Conservation (phyloP, 2,329 filamentous ascomycete species). For the Emmonsia crescens region DNA sequence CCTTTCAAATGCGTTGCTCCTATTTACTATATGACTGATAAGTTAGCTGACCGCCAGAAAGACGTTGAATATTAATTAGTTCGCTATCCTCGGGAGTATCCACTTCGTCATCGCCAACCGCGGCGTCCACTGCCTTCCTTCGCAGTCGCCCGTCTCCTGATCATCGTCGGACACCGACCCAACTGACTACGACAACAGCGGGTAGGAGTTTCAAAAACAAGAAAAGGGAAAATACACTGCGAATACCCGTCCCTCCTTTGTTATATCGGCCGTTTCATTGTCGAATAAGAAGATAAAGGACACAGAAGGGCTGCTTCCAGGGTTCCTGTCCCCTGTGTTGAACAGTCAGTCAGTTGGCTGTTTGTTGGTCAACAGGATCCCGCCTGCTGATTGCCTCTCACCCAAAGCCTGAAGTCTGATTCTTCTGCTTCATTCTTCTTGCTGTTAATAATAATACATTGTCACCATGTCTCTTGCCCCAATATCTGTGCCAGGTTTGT, state of each 20-base stretch:
- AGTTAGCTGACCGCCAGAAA: neutral
- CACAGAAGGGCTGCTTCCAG: neutral
- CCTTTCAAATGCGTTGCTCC: neutral
- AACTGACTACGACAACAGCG: neutral
- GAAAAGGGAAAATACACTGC: neutral
- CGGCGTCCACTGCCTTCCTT: neutral
- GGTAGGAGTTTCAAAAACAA: neutral
- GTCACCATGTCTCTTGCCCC: constrained; percentile 17
- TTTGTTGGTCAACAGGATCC: neutral
- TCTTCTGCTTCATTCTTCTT: neutral
- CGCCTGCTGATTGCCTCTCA: neutral
- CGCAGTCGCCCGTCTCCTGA: neutral
- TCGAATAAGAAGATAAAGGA: neutral
- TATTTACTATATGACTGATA: neutral
- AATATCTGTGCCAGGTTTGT: constrained; percentile 19
- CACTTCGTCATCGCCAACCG: neutral
- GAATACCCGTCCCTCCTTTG: neutral
- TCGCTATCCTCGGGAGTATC: neutral
- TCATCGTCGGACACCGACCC: neutral
- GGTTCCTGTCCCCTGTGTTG: neutral
- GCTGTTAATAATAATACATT: neutral
- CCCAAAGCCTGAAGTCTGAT: neutral
- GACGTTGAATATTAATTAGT: neutral
- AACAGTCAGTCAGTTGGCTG: neutral
- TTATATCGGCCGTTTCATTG: neutral